phyloP scores from a whole-genome alignment of 2,329 filamentous ascomycete genomes.

The Neofusicoccum laricinum region DNA sequence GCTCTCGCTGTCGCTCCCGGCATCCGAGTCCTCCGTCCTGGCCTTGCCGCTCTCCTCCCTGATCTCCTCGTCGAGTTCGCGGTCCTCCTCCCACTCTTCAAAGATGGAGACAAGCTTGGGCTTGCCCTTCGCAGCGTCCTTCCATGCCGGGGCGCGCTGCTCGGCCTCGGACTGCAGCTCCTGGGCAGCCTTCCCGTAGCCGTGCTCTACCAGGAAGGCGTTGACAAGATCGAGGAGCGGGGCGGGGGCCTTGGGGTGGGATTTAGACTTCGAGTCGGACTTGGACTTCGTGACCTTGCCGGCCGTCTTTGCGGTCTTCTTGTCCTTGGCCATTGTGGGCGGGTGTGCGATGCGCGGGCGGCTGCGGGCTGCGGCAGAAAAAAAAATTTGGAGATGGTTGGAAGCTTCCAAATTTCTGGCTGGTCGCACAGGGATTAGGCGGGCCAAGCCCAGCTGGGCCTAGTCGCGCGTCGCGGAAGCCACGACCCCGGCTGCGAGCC shows the following conservation, averaged over 20 bases:
- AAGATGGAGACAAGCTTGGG: slow-evolving; percentile 26
- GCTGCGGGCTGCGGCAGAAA: neutral
- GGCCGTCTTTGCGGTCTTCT: slow-evolving; percentile 14
- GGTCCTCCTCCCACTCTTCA: slow-evolving; percentile 26
- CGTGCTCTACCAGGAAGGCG: slow-evolving; percentile 33
- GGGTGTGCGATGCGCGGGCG: neutral
- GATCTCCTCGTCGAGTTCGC: slow-evolving; percentile 11
- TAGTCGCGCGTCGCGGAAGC: slow-evolving; percentile 3
- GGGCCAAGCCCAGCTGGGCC: neutral
- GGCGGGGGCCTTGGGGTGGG: slow-evolving; percentile 21
- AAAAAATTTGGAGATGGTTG: neutral
- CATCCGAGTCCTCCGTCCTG: neutral
- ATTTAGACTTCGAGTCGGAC: slow-evolving; percentile 4
- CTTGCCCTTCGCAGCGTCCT: slow-evolving; percentile 19
- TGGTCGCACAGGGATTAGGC: neutral
- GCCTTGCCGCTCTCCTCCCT: neutral
- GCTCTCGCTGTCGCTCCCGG: slow-evolving; percentile 19
- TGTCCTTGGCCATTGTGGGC: slow-evolving; percentile 14
- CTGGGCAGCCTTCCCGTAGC: slow-evolving; percentile 30
- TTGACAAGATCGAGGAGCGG: slow-evolving; percentile 32
- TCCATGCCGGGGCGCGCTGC: slow-evolving; percentile 2
- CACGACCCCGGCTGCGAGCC: slow-evolving; percentile 2
- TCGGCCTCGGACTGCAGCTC: slow-evolving; percentile 25
- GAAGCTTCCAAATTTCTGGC: slow-evolving; percentile 8
- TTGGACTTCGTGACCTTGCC: slow-evolving; percentile 7